These are phyloP conservation scores for Viridothelium virens DNA, from an alignment of 495 filamentous ascomycete genomes.

Conservation along the genomic window DNA sequence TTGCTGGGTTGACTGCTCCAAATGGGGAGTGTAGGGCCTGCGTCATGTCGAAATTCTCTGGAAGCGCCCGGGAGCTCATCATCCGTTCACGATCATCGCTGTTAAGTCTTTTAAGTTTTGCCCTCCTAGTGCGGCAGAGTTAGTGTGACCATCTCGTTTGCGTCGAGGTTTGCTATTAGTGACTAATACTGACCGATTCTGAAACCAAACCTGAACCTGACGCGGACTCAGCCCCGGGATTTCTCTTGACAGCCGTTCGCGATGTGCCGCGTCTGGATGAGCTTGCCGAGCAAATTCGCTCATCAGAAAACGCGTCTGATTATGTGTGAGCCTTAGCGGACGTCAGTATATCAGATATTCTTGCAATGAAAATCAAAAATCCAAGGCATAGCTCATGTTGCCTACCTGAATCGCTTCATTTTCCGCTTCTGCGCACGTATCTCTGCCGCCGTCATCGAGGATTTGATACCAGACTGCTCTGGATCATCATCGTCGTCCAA, in stretches of 20 bases:
- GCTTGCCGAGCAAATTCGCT: constrained; percentile 94
- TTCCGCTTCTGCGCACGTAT: constrained; percentile 75
- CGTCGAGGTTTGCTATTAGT: background rate
- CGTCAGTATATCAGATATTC: constrained; percentile 10
- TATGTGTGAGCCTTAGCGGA: constrained; percentile 72
- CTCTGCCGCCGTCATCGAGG: constrained; percentile 59
- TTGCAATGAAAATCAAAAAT: constrained; percentile 2
- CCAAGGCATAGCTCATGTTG: background rate
- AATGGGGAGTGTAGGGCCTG: constrained; percentile 78
- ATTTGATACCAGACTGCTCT: constrained; percentile 45
- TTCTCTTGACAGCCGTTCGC: constrained; percentile 80
- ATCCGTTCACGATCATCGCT: constrained; percentile 89
- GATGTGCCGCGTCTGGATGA: constrained; percentile 88
- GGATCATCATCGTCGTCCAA: constrained; percentile 44
- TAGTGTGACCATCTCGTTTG: constrained; percentile 9
- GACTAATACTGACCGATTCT: constrained; percentile 69
- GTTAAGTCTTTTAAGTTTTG: constrained; percentile 90
- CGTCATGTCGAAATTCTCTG: constrained; percentile 86
- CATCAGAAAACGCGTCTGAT: constrained; percentile 94
- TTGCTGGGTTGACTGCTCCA: constrained; percentile 37
- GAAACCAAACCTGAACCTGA: constrained; percentile 98
- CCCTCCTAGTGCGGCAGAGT: constrained; percentile 52
- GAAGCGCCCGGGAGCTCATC: constrained; percentile 85
- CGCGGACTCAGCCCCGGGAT: constrained; percentile 89
- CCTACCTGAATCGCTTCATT: constrained; percentile 91